Evolutionary conservation across 2,329 filamentous ascomycete species (phyloP).

Genomic region (Magnaporthales sp.): DNA sequence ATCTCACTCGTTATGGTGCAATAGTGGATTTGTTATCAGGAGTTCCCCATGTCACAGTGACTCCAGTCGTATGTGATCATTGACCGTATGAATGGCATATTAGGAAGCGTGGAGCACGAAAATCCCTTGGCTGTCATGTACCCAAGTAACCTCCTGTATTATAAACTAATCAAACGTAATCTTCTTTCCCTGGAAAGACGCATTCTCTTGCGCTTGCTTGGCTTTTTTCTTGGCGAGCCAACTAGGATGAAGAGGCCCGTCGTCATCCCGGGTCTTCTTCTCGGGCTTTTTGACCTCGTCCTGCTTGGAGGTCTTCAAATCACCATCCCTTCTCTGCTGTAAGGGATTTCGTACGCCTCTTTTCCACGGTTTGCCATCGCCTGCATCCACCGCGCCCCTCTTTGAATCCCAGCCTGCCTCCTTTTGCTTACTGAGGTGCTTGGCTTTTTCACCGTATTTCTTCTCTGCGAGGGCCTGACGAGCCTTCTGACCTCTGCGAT

Average conservation of each 20-base stretch:
- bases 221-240: constrained; percentile 57
- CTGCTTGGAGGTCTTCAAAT: constrained; percentile 1
- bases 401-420: constrained; percentile 46
- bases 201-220: constrained; percentile 45
- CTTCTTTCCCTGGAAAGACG: constrained; percentile 47
- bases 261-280: constrained; percentile 17
- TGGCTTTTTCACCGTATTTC: constrained; percentile 65
- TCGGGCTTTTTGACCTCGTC: constrained; percentile 11
- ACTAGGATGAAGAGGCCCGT: constrained; percentile 49
- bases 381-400: constrained; percentile 42
- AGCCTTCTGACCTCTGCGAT: constrained; percentile 64
- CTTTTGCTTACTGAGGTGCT: constrained; percentile 44
- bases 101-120: too few relatives aligned
- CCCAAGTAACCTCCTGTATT: background rate
- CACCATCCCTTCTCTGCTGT: constrained; percentile 12
- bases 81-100: too few relatives aligned
- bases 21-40: too few relatives aligned
- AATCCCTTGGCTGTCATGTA: background rate
- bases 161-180: constrained; percentile 40
- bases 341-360: constrained; percentile 31
- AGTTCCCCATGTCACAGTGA: too few relatives aligned
- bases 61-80: too few relatives aligned
- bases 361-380: constrained; percentile 42
- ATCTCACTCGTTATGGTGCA: too few relatives aligned
- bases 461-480: constrained; percentile 73